phyloP scores from a whole-genome alignment of 768 basidiomycete genomes.

The Termitomyces titanicus region DNA sequence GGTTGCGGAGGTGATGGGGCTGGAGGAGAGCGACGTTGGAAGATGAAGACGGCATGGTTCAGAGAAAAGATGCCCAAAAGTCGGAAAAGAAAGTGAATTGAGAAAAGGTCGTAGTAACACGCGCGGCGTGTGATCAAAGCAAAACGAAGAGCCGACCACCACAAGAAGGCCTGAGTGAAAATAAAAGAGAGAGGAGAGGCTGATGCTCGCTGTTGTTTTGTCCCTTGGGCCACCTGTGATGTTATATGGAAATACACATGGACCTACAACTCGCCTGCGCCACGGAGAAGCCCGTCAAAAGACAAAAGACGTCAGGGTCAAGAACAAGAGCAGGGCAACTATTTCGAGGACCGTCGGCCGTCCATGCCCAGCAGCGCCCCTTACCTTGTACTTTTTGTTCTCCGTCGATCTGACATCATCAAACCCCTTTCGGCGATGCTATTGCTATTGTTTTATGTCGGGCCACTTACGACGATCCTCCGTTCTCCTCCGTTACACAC shows the following conservation, averaged over 20 bases:
- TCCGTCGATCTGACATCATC: neutral
- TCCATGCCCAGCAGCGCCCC: neutral
- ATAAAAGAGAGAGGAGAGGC: slow-evolving; percentile 15
- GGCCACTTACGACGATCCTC: neutral
- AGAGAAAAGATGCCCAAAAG: neutral
- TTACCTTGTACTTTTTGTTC: slow-evolving; percentile 15
- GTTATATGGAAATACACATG: slow-evolving; percentile 20
- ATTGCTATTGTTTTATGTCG: slow-evolving; percentile 15
- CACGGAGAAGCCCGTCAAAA: slow-evolving; percentile 12
- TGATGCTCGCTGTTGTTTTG: slow-evolving; percentile 17
- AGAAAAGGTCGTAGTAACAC: slow-evolving; percentile 22
- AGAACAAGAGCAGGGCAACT: slow-evolving; percentile 14
- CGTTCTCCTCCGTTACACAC: no score
- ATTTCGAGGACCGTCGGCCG: neutral
- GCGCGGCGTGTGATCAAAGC: slow-evolving; percentile 28
- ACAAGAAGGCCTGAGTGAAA: slow-evolving; percentile 7
- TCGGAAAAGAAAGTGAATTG: slow-evolving; percentile 4
- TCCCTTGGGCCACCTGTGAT: neutral
- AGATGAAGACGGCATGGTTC: slow-evolving; percentile 18
- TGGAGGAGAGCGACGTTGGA: slow-evolving; percentile 15
- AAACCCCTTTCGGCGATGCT: slow-evolving; percentile 8
- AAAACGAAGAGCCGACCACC: slow-evolving; percentile 9
- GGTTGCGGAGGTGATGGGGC: slow-evolving; percentile 28
- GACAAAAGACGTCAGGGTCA: slow-evolving; percentile 18
- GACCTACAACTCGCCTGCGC: slow-evolving; percentile 29